Evolutionary conservation across 116 monocot genomes (phyloP), one percentile per base, ranked within the genome.

Genomic region (Iris pallida): DNA sequence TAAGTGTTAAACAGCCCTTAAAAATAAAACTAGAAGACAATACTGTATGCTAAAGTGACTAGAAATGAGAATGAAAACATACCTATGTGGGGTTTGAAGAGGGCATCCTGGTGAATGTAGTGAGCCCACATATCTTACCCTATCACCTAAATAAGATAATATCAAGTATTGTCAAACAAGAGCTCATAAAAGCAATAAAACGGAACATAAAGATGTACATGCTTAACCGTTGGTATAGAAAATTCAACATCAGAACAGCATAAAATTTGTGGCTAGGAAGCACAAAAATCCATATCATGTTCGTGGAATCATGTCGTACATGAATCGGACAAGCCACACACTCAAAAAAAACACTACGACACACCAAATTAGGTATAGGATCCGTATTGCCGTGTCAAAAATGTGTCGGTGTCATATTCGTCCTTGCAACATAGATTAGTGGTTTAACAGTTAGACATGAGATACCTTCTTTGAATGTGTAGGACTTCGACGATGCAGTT

Each of bases 41-140:
- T 30, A 30, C 3, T 30, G 30, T 30, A 30, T 30, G 30, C 30
- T 30, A 30, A 30, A 3, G 30, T 30, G 30, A 30, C 30, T 30
- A 30, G 30, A 30, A 30, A 30, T 30, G 30, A 30, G 59, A 17
- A 19, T 18, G 7, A 6, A 53, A 17, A 30, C 17, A 58, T 71
- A 84, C 87, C 79, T 90, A 30, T 76, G 30, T 30, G 30, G 81
- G 57, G 76, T 30, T 42, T 76, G 87, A 45, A 84, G 65, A 68
- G 84, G 71, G 82, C 81, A 71, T 20, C 89, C 89, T 59, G 77
- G 42, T 55, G 83, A 71, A 70, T 61, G 73, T 54, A 82, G 8
- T 15, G 79, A 47, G 47, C 97, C 97, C n/a, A 97, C 77, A 81
- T 83, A 97, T 76, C 67, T 89, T 45, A 97, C 89, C 65, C 89